Conservation (phyloP, 805 yeast species). For the Nadsonia fulvescens region DNA sequence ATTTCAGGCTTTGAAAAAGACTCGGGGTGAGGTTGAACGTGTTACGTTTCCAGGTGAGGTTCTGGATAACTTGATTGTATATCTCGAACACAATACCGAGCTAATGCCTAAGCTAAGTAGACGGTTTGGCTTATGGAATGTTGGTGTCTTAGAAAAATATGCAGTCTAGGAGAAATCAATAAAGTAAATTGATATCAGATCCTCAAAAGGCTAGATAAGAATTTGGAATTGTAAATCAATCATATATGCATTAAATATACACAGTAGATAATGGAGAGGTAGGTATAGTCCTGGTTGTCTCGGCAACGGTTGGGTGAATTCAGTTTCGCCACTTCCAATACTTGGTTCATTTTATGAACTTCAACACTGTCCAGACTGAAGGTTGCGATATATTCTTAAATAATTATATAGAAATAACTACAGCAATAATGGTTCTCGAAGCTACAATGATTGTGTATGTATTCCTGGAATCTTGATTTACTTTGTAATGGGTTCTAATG, state of each 20-base stretch:
- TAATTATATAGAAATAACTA: slow-evolving; percentile 1
- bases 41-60: slow-evolving; percentile 20
- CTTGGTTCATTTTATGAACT: not conserved
- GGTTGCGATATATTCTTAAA: slow-evolving; percentile 2
- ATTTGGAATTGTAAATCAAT: too few species aligned
- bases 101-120: slow-evolving; percentile 20
- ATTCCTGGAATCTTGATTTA: not conserved
- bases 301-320: slow-evolving; percentile 1
- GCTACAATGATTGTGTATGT: slow-evolving; percentile 75
- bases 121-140: slow-evolving; percentile 15
- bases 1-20: slow-evolving; percentile 15
- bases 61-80: slow-evolving; percentile 15
- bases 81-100: slow-evolving; percentile 16
- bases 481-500: not conserved
- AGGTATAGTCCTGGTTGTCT: too few species aligned
- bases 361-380: slow-evolving; percentile 3
- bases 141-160: slow-evolving; percentile 16
- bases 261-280: too few species aligned
- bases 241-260: too few species aligned
- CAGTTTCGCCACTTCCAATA: slow-evolving; percentile 1
- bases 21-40: slow-evolving; percentile 25
- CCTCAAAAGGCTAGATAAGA: too few species aligned
- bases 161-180: too few species aligned
- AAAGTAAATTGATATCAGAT: too few species aligned
- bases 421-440: slow-evolving; percentile 63